Conservation (phyloP, 768 basidiomycete genomes). For the Boletus sp. region DNA sequence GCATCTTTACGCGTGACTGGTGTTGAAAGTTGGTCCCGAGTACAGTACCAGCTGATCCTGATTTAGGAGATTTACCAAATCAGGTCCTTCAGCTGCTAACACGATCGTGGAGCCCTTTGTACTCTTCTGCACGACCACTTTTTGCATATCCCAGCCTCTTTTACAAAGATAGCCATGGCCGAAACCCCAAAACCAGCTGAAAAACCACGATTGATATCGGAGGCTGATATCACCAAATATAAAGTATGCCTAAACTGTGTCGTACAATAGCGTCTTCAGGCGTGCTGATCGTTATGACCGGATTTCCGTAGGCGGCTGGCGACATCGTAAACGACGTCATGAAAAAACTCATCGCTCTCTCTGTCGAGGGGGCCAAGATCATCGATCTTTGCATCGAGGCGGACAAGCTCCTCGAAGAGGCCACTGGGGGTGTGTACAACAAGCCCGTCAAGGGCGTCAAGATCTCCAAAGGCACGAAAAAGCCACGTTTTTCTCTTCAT, state of each 20-base stretch:
- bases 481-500: not conserved
- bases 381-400: constrained; percentile 91
- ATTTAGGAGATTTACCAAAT: constrained; percentile 24
- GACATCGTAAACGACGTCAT: constrained; percentile 84
- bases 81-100: constrained; percentile 10
- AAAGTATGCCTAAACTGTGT: constrained; percentile 49
- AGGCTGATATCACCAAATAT: constrained; percentile 83
- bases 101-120: constrained; percentile 3
- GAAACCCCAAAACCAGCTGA: constrained; percentile 49
- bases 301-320: constrained; percentile 66
- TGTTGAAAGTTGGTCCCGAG: not conserved
- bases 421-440: constrained; percentile 83
- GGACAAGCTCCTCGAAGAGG: constrained; percentile 88
- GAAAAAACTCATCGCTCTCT: constrained; percentile 76
- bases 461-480: constrained; percentile 72
- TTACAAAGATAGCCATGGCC: constrained; percentile 44
- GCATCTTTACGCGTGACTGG: constrained; percentile 8
- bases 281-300: constrained; percentile 6
- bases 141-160: constrained; percentile 1
- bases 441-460: constrained; percentile 87
- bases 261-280: constrained; percentile 16
- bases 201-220: constrained; percentile 53
- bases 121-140: constrained; percentile 6
- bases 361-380: constrained; percentile 78
- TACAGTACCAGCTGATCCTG: not conserved